A percentile compares a stretch with the other conserved stretches of the same genome.
Evolutionary conservation across 1,284 basidiomycete species (phyloP).

Genomic region (Sanghuangporus weigelae): DNA sequence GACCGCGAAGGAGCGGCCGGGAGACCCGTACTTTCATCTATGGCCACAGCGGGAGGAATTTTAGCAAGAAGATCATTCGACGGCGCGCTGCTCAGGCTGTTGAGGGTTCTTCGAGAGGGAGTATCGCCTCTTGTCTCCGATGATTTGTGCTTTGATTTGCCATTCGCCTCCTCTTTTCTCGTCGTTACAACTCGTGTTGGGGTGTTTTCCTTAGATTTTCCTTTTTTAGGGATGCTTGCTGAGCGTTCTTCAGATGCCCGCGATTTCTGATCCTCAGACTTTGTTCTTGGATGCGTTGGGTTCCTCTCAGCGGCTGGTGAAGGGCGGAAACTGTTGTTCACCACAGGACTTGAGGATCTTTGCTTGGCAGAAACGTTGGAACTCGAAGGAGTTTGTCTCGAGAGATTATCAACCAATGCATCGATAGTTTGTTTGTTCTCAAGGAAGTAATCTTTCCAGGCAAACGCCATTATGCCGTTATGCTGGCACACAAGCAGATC

Average conservation of each 20-base stretch:
- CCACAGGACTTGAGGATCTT: not conserved
- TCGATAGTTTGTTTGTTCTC: slow-evolving; percentile 58
- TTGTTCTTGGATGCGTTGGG: not conserved
- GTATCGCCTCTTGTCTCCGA: not conserved
- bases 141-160: not conserved
- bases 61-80: slow-evolving; percentile 3
- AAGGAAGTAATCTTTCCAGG: slow-evolving; percentile 72
- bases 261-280: not conserved
- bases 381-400: slow-evolving; percentile 5
- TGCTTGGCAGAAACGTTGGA: not conserved
- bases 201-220: not conserved
- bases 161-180: not conserved
- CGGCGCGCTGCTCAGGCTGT: slow-evolving; percentile 14
- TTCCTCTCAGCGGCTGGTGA: not conserved
- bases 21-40: slow-evolving; percentile 25
- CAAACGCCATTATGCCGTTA: slow-evolving; percentile 38
- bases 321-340: not conserved
- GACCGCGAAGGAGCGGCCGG: slow-evolving; percentile 58
- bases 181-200: not conserved
- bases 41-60: slow-evolving; percentile 13
- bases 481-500: slow-evolving; percentile 30
- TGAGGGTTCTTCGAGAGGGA: slow-evolving; percentile 15
- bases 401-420: slow-evolving; percentile 35
- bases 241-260: not conserved
- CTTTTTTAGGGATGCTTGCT: not conserved